Conservation (phyloP, 495 filamentous ascomycete species). For the Cairneyella variabilis region DNA sequence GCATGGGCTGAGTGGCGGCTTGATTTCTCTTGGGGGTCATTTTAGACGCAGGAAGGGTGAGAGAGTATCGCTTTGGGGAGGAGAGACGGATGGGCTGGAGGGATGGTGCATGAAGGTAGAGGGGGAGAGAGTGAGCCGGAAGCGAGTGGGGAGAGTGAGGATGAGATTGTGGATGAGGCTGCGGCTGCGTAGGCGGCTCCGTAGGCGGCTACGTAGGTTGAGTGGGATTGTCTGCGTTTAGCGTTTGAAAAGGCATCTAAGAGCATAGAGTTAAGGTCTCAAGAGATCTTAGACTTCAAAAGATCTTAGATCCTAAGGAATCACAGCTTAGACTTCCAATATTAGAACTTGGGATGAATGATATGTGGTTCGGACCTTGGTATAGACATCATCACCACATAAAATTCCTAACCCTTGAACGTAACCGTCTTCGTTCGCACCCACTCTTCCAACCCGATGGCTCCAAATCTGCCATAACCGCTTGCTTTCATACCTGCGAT, state of each 20-base stretch:
- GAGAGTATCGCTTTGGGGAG: conserved; percentile 37
- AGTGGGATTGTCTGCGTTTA: too few relatives aligned
- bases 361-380: too few relatives aligned
- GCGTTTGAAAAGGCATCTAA: too few relatives aligned
- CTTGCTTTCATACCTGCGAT: conserved; percentile 70
- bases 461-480: conserved; percentile 67
- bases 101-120: conserved; percentile 41
- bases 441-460: conserved; percentile 64
- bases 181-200: too few relatives aligned
- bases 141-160: conserved; percentile 7
- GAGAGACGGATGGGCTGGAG: conserved; percentile 36
- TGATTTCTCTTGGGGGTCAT: conserved; percentile 39
- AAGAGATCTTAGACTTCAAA: too few relatives aligned
- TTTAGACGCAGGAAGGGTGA: conserved; percentile 33
- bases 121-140: conserved; percentile 32
- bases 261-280: too few relatives aligned
- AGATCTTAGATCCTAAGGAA: too few relatives aligned
- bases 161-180: too few relatives aligned
- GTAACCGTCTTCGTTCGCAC: conserved; percentile 81
- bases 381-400: too few relatives aligned
- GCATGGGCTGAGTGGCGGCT: conserved; percentile 42
- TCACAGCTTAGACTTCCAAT: too few relatives aligned
- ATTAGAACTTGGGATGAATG: too few relatives aligned
- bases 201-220: too few relatives aligned
- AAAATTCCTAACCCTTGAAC: conserved; percentile 41